phyloP scores from a whole-genome alignment of 73 alveolate genomes.

The Paramecium caudatum region DNA sequence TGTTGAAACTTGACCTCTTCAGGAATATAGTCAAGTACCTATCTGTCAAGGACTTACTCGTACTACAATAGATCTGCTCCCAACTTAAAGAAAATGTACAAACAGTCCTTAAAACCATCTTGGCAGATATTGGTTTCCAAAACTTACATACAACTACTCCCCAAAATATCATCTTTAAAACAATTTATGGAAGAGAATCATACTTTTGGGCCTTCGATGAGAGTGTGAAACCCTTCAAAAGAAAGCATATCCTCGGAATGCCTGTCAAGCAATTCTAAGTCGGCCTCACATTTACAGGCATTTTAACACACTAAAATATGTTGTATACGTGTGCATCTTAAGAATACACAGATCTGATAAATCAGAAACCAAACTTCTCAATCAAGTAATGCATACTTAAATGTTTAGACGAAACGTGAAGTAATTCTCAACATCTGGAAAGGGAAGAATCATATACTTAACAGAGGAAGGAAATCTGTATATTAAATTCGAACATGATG shows the following conservation, averaged over 20 bases:
- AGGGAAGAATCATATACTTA: not conserved
- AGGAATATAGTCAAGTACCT: not conserved
- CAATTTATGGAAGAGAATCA: conserved; percentile 48
- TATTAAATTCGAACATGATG: not conserved
- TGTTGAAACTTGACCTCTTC: not conserved
- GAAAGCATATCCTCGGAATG: conserved; percentile 50
- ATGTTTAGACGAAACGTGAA: not conserved
- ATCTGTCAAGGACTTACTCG: not conserved
- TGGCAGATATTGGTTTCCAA: not conserved
- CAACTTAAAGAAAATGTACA: not conserved
- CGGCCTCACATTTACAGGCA: conserved; percentile 40
- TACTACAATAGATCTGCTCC: not conserved
- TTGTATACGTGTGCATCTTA: not conserved
- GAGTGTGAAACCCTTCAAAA: conserved; percentile 54
- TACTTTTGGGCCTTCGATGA: conserved; percentile 63
- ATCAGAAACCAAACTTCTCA: conserved; percentile 7
- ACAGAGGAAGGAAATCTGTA: not conserved
- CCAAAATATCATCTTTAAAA: not conserved
- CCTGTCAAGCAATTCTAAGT: not conserved
- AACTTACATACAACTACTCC: conserved; percentile 19
- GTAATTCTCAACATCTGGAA: not conserved
- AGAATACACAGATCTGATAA: not conserved
- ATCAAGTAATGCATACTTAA: not conserved
- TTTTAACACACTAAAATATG: not conserved
- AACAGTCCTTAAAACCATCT: not conserved